Conservation (phyloP, 2,329 filamentous ascomycete species). For the Aureobasidium zeae region DNA sequence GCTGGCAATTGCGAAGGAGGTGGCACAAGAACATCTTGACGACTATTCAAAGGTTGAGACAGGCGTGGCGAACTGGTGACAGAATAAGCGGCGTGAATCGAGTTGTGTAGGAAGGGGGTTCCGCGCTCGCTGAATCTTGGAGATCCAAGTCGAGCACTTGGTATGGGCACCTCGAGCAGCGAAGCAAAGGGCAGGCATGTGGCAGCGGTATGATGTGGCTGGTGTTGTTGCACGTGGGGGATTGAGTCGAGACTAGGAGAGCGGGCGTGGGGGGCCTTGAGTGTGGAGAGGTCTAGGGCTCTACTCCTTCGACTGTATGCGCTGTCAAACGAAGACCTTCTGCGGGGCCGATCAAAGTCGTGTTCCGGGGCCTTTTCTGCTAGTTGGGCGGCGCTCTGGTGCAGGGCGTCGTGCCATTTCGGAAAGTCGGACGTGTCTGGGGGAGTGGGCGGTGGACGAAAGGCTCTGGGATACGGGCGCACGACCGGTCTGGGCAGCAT, state of each 20-base stretch:
- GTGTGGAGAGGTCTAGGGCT: not conserved
- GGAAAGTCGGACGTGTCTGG: slow-evolving; percentile 14
- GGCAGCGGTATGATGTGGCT: not conserved
- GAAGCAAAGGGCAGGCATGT: slow-evolving; percentile 7
- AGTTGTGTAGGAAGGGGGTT: slow-evolving; percentile 68
- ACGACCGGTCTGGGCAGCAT: slow-evolving; percentile 11
- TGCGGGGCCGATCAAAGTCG: not conserved
- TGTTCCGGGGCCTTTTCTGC: not conserved
- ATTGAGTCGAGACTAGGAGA: slow-evolving; percentile 13
- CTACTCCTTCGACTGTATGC: slow-evolving; percentile 7
- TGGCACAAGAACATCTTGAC: slow-evolving; percentile 34
- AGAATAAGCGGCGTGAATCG: slow-evolving; percentile 61
- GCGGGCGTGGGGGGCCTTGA: slow-evolving; percentile 1
- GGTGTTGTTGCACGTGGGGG: not conserved
- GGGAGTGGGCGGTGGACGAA: slow-evolving; percentile 14
- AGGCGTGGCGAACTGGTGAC: slow-evolving; percentile 61
- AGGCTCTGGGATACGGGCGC: not conserved
- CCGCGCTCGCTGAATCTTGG: slow-evolving; percentile 70
- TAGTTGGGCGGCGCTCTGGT: slow-evolving; percentile 18
- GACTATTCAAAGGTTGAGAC: slow-evolving; percentile 38
- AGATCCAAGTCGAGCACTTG: slow-evolving; percentile 73
- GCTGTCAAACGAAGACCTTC: slow-evolving; percentile 14
- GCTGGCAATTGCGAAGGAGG: slow-evolving; percentile 28
- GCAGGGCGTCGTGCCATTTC: slow-evolving; percentile 17
- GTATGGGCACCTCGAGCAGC: slow-evolving; percentile 66